Base-by-base conservation (phyloP, 2,329 filamentous ascomycete genomes). In the Blastomyces silverae region DNA sequence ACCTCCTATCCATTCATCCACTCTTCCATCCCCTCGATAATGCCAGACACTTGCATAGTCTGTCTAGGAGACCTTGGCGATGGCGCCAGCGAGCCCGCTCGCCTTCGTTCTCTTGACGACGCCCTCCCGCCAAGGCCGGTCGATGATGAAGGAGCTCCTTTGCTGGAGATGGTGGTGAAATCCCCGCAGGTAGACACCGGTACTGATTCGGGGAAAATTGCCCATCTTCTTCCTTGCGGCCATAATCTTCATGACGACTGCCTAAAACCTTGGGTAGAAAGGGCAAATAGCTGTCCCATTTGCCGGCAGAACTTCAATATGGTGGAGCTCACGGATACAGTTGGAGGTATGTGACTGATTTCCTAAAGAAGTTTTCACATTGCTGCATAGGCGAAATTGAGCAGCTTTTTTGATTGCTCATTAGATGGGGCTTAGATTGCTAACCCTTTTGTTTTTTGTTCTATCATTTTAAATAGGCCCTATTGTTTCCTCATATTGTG, bases 251-350 rank as follows among this genome's bases (percentile, higher is more conserved):
- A 99, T 79, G 89, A 99, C 79, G 87, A 89, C 62, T 99, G 94
- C 77, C 84, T 99, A 70, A 89, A 89, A 71, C 91, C 92, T 70
- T 99, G 94, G 94, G 91, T 93, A 57, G 91, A 95, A 78, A 89
- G 95, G 76, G 93, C 94, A 68, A 99, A 97, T 79, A 97, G 92
- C 75, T 99, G 94, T 77, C 94, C 94, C 57, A 96, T 99, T 77
- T 99, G 94, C 79, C 90, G 94, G 70, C 89, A 91, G 72, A 87
- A 85, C 68, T 97, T 99, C 81, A 93, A 97, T 78, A 80, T 89
- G 71, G 92, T 99, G 69, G 87, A 94, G 75, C 87, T 99, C 67
- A 89, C 89, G 76, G 86, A 89, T 73, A 86, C 84, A 70, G 79
- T 92, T 72, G 89, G 91, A 82, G 91, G 91, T 94, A 84, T 79